Conservation (phyloP, 2,329 filamentous ascomycete genomes). For the Fusarium stilboides region DNA sequence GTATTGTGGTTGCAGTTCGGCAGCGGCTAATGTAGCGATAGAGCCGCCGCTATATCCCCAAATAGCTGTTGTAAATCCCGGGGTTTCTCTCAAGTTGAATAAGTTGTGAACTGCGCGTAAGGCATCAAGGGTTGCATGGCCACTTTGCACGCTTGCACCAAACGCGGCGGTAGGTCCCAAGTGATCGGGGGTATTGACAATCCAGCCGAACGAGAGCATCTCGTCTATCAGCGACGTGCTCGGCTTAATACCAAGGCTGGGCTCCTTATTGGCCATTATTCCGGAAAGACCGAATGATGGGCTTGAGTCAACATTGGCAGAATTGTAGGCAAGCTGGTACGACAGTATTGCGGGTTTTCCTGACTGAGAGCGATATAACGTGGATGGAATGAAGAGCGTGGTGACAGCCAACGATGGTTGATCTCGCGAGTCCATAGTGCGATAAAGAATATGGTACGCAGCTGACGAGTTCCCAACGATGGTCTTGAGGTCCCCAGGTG, state of each 20-base stretch:
- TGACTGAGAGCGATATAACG: constrained; percentile 8
- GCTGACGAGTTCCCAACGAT: constrained; percentile 20
- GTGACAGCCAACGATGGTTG: constrained; percentile 58
- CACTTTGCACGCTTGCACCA: constrained; percentile 56
- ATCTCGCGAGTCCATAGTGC: constrained; percentile 55
- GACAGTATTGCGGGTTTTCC: constrained; percentile 34
- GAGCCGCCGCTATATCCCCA: constrained; percentile 47
- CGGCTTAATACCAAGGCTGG: constrained; percentile 27
- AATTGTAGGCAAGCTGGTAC: constrained; percentile 44
- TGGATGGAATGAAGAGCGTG: constrained; percentile 53
- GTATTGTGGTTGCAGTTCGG: constrained; percentile 37
- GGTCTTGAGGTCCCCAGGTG: constrained; percentile 31
- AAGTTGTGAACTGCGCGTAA: constrained; percentile 56
- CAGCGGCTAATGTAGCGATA: constrained; percentile 34
- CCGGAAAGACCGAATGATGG: constrained; percentile 39
- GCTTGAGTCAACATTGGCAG: constrained; percentile 37
- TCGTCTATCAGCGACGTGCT: constrained; percentile 16
- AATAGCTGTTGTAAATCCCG: constrained; percentile 3
- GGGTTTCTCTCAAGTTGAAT: neutral
- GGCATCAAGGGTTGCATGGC: constrained; percentile 59
- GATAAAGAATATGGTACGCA: constrained; percentile 57
- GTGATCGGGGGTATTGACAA: constrained; percentile 58
- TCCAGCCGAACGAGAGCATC: constrained; percentile 32
- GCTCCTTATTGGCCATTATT: constrained; percentile 14
- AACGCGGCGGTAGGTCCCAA: constrained; percentile 61